phyloP scores from a whole-genome alignment of 495 filamentous ascomycete genomes.

The Echria macrotheca region DNA sequence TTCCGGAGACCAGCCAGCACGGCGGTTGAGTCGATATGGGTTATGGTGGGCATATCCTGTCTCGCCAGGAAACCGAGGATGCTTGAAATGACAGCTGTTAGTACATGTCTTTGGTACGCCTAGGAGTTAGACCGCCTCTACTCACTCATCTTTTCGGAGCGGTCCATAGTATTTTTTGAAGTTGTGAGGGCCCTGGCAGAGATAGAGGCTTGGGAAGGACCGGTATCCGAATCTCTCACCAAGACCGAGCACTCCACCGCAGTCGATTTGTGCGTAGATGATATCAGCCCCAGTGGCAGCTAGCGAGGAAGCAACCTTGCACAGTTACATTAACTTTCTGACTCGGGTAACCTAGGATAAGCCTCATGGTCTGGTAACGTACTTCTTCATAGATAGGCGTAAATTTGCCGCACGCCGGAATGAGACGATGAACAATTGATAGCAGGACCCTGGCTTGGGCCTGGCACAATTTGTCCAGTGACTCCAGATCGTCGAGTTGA shows the following conservation, averaged over 20 bases:
- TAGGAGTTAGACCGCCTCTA: neutral
- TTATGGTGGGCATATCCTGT: neutral
- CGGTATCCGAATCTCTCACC: neutral
- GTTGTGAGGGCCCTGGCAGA: neutral
- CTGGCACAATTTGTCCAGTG: neutral
- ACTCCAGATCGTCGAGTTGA: neutral
- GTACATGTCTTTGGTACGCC: neutral
- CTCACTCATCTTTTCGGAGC: neutral
- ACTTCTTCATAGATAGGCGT: neutral
- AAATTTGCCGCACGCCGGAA: neutral
- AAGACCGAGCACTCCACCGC: neutral
- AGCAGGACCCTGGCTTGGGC: slow-evolving; percentile 1
- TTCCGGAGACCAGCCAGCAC: neutral
- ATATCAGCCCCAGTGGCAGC: neutral
- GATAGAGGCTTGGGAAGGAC: neutral
- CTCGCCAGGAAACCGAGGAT: neutral
- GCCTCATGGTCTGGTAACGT: neutral
- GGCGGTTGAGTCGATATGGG: neutral
- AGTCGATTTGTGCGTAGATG: neutral
- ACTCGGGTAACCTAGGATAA: neutral
- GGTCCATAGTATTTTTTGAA: neutral
- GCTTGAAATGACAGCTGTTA: neutral
- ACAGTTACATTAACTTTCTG: neutral
- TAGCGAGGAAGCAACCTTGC: neutral
- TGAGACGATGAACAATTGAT: neutral